Conservation (phyloP, 2,329 filamentous ascomycete species). For the Microascus cirrosus region DNA sequence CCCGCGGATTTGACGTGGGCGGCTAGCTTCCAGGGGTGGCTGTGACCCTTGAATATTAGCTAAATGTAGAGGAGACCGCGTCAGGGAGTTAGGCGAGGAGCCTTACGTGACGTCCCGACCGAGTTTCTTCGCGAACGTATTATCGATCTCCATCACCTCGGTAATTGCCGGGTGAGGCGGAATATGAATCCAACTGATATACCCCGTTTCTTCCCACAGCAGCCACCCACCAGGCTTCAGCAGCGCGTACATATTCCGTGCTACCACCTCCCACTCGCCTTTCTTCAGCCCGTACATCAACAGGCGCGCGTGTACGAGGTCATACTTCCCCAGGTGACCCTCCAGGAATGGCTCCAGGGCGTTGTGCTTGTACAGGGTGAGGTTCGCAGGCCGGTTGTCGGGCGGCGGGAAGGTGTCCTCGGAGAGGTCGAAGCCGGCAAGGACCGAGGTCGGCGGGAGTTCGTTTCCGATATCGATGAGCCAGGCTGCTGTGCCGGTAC, state of each 20-base stretch:
- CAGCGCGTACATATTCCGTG: neutral
- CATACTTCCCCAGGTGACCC: neutral
- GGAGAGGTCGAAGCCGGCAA: neutral
- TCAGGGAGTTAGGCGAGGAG: neutral
- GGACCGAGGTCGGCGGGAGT: neutral
- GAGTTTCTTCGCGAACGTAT: neutral
- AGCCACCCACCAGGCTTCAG: neutral
- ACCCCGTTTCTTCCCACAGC: neutral
- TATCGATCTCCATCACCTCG: neutral
- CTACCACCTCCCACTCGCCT: neutral
- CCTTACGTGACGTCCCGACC: neutral
- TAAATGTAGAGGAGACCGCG: neutral
- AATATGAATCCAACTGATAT: neutral
- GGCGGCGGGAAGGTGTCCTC: neutral
- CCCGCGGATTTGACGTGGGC: too few species aligned
- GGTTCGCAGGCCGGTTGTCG: neutral
- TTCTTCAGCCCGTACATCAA: neutral
- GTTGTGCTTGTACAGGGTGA: neutral
- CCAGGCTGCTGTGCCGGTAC: neutral
- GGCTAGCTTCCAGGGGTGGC: too few species aligned
- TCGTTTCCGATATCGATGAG: neutral
- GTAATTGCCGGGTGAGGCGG: neutral
- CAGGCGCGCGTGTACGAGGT: neutral
- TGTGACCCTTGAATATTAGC: neutral
- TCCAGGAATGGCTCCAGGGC: neutral